Percentiles rank a stretch among this genome's conserved stretches.
Conservation (phyloP, 2,329 filamentous ascomycete genomes). For the Fulvia fulva region DNA sequence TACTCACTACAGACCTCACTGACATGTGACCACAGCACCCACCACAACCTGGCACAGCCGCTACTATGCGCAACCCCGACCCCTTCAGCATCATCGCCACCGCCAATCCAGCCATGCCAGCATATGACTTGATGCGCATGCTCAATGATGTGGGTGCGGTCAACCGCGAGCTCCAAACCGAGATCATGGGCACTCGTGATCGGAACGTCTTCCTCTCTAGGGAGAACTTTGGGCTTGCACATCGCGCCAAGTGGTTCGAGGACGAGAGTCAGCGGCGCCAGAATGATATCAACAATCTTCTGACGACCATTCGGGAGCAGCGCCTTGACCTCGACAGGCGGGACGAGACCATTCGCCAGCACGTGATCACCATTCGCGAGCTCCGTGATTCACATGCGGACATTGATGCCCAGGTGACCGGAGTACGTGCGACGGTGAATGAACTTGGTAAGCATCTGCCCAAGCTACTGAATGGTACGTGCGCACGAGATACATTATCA, state of each 20-base stretch:
- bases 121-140: background rate
- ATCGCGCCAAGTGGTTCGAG: background rate
- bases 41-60: background rate
- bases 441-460: background rate
- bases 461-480: background rate
- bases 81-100: background rate
- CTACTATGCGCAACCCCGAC: background rate
- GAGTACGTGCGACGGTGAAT: background rate
- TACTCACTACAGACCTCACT: background rate
- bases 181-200: background rate
- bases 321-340: background rate
- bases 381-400: background rate
- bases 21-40: background rate
- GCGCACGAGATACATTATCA: background rate
- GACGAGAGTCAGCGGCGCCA: background rate
- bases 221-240: background rate
- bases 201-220: background rate
- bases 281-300: background rate
- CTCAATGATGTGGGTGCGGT: background rate
- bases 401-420: background rate
- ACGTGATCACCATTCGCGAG: background rate
- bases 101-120: background rate
- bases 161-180: background rate
- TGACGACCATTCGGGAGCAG: background rate
- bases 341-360: background rate